Evolutionary conservation across 257 asterid species (phyloP).

Genomic region (Petunia axillaris): DNA sequence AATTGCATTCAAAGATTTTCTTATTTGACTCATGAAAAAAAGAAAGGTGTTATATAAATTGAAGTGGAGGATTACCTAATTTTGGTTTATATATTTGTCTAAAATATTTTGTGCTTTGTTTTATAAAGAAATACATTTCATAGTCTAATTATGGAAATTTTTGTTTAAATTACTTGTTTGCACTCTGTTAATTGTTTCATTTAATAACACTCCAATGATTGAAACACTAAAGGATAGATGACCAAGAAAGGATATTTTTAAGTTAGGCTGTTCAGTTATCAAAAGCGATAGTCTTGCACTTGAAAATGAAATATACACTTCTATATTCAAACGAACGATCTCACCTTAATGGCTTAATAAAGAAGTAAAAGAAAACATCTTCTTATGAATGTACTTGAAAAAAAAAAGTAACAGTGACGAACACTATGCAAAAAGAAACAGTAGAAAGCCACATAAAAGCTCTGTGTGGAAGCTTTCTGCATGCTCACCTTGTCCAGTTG

Average conservation of each 20-base stretch:
- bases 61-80: too few species aligned
- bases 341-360: neutral
- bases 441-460: neutral
- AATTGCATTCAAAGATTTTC: too few species aligned
- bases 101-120: neutral
- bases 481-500: slow-evolving; percentile 3
- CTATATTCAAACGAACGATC: neutral
- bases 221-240: neutral
- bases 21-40: too few species aligned
- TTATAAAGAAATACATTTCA: neutral
- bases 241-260: too few species aligned
- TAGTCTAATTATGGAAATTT: neutral
- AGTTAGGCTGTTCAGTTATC: neutral
- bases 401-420: neutral
- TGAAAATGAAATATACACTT: neutral
- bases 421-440: neutral
- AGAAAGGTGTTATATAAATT: too few species aligned
- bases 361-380: neutral
- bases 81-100: too few species aligned
- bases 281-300: neutral
- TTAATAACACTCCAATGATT: neutral
- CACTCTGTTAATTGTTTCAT: neutral
- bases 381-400: neutral
- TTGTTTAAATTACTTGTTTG: neutral
- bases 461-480: neutral